Percentiles rank a stretch among this genome's conserved stretches.
phyloP scores from a whole-genome alignment of 371 early-diverging fungal genomes.

The Funneliformis caledonium region DNA sequence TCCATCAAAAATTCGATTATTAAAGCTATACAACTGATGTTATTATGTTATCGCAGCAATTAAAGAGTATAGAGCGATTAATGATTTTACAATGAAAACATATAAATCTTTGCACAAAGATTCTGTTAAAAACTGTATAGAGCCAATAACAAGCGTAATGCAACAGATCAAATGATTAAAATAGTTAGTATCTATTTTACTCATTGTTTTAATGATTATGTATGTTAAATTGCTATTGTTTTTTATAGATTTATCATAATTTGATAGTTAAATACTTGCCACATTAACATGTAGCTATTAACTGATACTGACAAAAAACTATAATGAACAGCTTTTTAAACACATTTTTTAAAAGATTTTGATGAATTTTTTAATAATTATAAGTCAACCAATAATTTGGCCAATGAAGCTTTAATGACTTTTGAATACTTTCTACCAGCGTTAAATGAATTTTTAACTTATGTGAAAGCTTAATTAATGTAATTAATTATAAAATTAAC shows the following conservation, averaged over 20 bases:
- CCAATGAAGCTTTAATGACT: too few relatives aligned
- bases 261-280: background rate
- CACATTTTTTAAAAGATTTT: background rate
- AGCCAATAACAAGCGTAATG: background rate
- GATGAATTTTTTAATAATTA: background rate
- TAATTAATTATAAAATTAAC: background rate
- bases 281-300: background rate
- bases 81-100: background rate
- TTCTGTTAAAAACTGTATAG: constrained; percentile 3
- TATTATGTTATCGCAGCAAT: constrained; percentile 8
- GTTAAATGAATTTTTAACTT: constrained; percentile 8
- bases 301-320: background rate
- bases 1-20: background rate
- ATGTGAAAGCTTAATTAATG: background rate
- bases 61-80: constrained; percentile 13
- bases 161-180: too few relatives aligned
- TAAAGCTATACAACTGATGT: constrained; percentile 10
- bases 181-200: constrained; percentile 18
- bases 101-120: constrained; percentile 7
- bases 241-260: too few relatives aligned
- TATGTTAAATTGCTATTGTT: too few relatives aligned
- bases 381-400: background rate
- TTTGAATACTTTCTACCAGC: too few relatives aligned
- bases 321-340: background rate
- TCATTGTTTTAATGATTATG: background rate